Percentiles rank a stretch among this genome's conserved stretches.
These are phyloP conservation scores for Cadophora sp. DNA, from an alignment of 2,329 filamentous ascomycete genomes.

Conservation along the genomic window DNA sequence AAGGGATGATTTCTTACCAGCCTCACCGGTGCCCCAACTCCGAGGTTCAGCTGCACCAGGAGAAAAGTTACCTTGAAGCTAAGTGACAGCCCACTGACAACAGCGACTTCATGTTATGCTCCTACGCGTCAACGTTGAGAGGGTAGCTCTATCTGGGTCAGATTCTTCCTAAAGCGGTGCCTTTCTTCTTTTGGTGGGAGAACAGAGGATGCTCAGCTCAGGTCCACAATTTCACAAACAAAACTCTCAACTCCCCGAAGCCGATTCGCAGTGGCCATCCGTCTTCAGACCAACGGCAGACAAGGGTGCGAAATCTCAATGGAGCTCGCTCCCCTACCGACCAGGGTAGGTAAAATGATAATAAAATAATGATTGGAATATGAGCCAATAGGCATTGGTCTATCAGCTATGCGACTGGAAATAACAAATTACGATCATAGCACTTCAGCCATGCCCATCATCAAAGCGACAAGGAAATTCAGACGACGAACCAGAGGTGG, in stretches of 20 bases:
- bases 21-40: not conserved
- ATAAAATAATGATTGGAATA: not conserved
- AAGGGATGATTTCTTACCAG: not conserved
- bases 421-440: not conserved
- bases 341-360: not conserved
- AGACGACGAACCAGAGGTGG: not conserved
- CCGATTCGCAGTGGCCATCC: not conserved
- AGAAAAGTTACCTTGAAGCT: constrained; percentile 3
- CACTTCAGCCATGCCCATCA: not conserved
- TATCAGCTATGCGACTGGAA: not conserved
- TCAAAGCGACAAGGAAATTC: constrained; percentile 22
- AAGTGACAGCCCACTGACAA: not conserved
- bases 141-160: not conserved
- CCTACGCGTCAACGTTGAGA: not conserved
- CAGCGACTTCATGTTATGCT: not conserved
- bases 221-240: not conserved
- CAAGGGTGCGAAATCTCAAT: not conserved
- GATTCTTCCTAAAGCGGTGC: not conserved
- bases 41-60: constrained; percentile 12
- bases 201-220: not conserved
- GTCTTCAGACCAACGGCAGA: not conserved
- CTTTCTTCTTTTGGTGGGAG: not conserved
- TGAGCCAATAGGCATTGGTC: not conserved
- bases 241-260: no score
- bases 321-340: not conserved